Percentiles rank a stretch among this genome's conserved stretches.
phyloP scores from a whole-genome alignment of 2,329 filamentous ascomycete genomes.

The Aspergillus fumigatiaffinis region DNA sequence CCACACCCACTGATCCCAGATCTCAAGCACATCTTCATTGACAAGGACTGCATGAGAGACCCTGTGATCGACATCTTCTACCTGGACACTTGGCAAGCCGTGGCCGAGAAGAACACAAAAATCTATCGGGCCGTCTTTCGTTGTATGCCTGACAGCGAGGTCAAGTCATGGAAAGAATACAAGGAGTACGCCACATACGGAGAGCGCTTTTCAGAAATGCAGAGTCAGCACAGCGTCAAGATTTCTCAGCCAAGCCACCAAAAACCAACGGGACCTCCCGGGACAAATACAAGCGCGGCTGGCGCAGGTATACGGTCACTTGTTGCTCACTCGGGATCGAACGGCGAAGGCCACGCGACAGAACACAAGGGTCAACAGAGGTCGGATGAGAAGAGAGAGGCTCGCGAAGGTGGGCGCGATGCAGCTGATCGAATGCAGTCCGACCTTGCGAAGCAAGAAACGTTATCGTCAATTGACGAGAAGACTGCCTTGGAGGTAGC shows the following conservation, averaged over 20 bases:
- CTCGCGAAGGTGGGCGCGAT: constrained; percentile 30
- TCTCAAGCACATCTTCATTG: constrained; percentile 68
- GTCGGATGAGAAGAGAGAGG: constrained; percentile 33
- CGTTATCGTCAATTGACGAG: constrained; percentile 38
- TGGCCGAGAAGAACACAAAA: constrained; percentile 92
- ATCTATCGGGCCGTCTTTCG: constrained; percentile 91
- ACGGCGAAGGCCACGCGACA: constrained; percentile 25
- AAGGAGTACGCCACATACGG: constrained; percentile 76
- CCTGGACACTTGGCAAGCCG: constrained; percentile 79
- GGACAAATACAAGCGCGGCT: constrained; percentile 21
- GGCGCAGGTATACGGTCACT: constrained; percentile 23
- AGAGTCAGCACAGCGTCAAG: constrained; percentile 52
- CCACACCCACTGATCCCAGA: constrained; percentile 54
- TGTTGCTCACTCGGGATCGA: constrained; percentile 23
- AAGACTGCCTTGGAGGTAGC: constrained; percentile 36
- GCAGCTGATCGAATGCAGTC: constrained; percentile 32
- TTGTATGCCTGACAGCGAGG: constrained; percentile 94
- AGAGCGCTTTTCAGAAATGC: constrained; percentile 67
- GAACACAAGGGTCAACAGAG: constrained; percentile 27
- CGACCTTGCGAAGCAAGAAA: constrained; percentile 27
- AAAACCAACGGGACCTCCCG: constrained; percentile 37
- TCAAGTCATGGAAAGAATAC: constrained; percentile 90
- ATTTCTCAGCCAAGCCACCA: constrained; percentile 46
- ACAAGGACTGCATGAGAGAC: constrained; percentile 92
- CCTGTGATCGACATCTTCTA: constrained; percentile 79